Percentiles rank a stretch among this genome's conserved stretches.
Conservation (phyloP, 768 basidiomycete species). For the Termitomyces titanicus region DNA sequence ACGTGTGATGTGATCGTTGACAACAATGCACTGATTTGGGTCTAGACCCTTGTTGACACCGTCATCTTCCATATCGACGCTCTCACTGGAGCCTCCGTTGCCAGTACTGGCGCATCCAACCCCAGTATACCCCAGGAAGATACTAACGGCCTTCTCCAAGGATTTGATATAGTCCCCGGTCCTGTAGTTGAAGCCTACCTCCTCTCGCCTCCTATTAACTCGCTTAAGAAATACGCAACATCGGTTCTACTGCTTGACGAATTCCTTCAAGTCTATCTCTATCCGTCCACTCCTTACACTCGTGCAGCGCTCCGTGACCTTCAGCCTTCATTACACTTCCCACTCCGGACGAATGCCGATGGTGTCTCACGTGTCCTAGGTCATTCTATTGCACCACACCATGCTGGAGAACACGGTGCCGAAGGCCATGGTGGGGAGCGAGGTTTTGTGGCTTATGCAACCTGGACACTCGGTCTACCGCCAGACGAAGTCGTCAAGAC, state of each 20-base stretch:
- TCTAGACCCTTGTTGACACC: constrained; percentile 60
- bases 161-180: constrained; percentile 58
- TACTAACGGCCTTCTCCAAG: constrained; percentile 44
- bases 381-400: constrained; percentile 33
- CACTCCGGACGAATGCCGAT: constrained; percentile 43
- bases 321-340: constrained; percentile 49
- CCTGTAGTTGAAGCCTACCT: constrained; percentile 57
- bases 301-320: constrained; percentile 39
- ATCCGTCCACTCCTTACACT: constrained; percentile 55
- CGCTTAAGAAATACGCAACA: constrained; percentile 39
- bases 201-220: constrained; percentile 7
- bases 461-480: constrained; percentile 63
- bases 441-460: constrained; percentile 49
- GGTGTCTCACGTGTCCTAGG: constrained; percentile 31
- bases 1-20: constrained; percentile 18
- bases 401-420: constrained; percentile 29
- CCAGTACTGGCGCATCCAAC: background rate
- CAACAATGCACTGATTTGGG: constrained; percentile 2
- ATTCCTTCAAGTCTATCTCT: constrained; percentile 68
- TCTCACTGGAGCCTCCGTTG: constrained; percentile 65
- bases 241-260: constrained; percentile 70
- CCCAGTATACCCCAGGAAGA: constrained; percentile 22
- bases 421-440: constrained; percentile 20
- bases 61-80: constrained; percentile 77
- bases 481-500: constrained; percentile 54